A percentile compares a stretch with the other conserved stretches of the same genome.
Conservation (phyloP, 2,329 filamentous ascomycete genomes). For the Stagonosporopsis rhizophila region DNA sequence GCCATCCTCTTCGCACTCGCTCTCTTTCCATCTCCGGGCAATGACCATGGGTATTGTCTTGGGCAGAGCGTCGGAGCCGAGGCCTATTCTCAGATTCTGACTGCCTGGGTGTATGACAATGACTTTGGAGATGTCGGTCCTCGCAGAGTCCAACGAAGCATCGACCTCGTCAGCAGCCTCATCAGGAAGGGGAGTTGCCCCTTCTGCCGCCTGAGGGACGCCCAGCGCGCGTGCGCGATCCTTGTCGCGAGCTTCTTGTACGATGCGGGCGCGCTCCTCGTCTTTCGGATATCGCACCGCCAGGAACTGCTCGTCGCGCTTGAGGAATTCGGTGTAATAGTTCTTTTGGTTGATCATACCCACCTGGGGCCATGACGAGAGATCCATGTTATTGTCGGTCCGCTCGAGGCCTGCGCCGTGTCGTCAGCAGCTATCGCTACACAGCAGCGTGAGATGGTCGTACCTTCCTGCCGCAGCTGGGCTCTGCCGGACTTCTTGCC, state of each 20-base stretch:
- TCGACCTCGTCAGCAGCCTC: constrained; percentile 41
- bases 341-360: constrained; percentile 99
- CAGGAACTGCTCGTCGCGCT: constrained; percentile 95
- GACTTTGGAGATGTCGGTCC: constrained; percentile 80
- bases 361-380: constrained; percentile 91
- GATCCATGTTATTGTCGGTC: constrained; percentile 98
- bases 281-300: constrained; percentile 88
- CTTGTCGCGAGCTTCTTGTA: constrained; percentile 84
- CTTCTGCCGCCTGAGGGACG: constrained; percentile 56
- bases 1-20: constrained; percentile 83
- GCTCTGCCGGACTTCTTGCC: constrained; percentile 71
- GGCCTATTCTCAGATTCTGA: constrained; percentile 91
- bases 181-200: constrained; percentile 35
- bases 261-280: constrained; percentile 80
- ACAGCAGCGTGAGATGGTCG: constrained; percentile 13
- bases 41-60: constrained; percentile 95
- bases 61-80: constrained; percentile 93
- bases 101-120: constrained; percentile 96
- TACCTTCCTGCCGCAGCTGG: constrained; percentile 66
- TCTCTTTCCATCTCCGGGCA: constrained; percentile 77
- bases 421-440: constrained; percentile 22
- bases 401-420: constrained; percentile 77
- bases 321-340: constrained; percentile 93
- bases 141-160: constrained; percentile 32
- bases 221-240: constrained; percentile 83